phyloP scores from a whole-genome alignment of 1,284 basidiomycete species.

The Ganoderma multipileum region DNA sequence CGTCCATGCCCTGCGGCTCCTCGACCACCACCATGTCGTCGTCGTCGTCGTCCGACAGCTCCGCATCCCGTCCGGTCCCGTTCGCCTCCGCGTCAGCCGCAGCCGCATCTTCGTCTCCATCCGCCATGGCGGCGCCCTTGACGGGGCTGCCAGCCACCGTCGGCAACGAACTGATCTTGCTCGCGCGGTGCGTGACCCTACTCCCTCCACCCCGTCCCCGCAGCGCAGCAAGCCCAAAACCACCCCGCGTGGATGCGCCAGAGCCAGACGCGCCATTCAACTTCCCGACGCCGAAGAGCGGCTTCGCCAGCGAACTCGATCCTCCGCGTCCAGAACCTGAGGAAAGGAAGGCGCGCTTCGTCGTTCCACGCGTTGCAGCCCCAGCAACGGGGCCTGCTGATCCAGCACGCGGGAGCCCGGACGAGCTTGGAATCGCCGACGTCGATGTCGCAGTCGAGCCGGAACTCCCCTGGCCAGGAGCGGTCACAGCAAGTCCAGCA shows the following conservation, averaged over 20 bases:
- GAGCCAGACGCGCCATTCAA: conserved; percentile 1
- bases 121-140: conserved; percentile 34
- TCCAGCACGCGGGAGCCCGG: neutral
- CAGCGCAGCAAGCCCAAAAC: conserved; percentile 1
- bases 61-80: neutral
- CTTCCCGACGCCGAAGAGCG: conserved; percentile 4
- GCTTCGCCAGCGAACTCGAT: conserved; percentile 1
- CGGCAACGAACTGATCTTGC: conserved; percentile 69
- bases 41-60: neutral
- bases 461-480: neutral
- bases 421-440: neutral
- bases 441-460: neutral
- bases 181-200: conserved; percentile 55
- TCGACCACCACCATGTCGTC: neutral
- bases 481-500: conserved; percentile 6
- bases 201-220: conserved; percentile 11
- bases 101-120: conserved; percentile 1
- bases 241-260: neutral
- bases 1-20: conserved; percentile 1
- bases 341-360: neutral
- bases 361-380: neutral
- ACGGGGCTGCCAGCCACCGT: conserved; percentile 44
- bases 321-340: neutral
- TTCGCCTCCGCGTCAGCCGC: neutral
- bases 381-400: neutral